Conservation (phyloP, 148 eudicot species). For the Vaccinium corymbosum region DNA sequence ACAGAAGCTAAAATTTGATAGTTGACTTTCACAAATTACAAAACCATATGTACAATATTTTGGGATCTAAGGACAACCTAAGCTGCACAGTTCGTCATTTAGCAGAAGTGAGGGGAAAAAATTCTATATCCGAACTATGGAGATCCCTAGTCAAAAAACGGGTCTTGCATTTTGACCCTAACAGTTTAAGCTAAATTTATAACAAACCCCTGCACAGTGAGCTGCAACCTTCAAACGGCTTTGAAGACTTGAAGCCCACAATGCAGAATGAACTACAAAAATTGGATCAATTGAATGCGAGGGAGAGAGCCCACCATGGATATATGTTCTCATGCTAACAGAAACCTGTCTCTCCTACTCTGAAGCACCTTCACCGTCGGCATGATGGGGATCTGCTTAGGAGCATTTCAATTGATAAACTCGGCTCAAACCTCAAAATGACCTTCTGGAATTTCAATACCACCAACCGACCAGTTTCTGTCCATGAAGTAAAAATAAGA, state of each 20-base stretch:
- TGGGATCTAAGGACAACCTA: not conserved
- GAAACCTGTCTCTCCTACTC: not conserved
- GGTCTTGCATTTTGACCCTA: not conserved
- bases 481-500: not conserved
- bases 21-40: too few species aligned
- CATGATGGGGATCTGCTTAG: not conserved
- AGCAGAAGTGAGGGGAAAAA: not conserved
- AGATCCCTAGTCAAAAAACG: not conserved
- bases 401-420: not conserved
- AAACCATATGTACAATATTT: too few species aligned
- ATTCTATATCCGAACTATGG: not conserved
- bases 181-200: constrained; percentile 40
- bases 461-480: not conserved
- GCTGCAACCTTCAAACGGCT: constrained; percentile 15
- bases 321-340: not conserved
- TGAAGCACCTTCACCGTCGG: not conserved
- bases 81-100: not conserved
- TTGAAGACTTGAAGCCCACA: constrained; percentile 1
- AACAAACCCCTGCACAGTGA: constrained; percentile 25
- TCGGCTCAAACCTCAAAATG: constrained; percentile 3
- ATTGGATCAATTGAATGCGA: too few species aligned
- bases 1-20: too few species aligned
- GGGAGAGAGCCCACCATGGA: too few species aligned
- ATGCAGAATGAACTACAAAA: not conserved
- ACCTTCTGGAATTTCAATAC: constrained; percentile 4